These are phyloP conservation scores for Mycocentrospora acerina DNA, from an alignment of 2,329 filamentous ascomycete species.

Conservation along the genomic window DNA sequence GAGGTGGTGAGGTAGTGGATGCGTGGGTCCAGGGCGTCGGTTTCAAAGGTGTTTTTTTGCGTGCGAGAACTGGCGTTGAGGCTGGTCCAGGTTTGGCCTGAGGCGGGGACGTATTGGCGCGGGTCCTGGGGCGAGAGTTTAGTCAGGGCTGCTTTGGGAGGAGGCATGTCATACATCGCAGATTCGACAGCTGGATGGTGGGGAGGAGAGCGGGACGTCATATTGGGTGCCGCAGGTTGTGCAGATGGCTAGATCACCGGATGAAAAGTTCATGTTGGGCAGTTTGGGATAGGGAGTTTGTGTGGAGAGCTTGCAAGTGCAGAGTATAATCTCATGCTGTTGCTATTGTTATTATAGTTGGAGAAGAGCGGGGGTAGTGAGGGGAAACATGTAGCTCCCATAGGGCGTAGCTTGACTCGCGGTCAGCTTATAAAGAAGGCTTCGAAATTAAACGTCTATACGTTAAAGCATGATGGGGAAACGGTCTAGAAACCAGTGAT, in stretches of 20 bases:
- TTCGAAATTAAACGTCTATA: no score
- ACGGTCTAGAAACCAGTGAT: no score
- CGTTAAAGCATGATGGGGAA: no score
- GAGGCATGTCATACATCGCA: no score
- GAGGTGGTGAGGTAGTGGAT: conserved; percentile 50
- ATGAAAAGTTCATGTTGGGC: conserved; percentile 30
- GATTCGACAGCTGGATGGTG: conserved; percentile 63
- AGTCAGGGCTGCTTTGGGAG: conserved; percentile 2
- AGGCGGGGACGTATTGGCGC: conserved; percentile 66
- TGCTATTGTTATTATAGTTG: conserved; percentile 8
- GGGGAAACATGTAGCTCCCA: conserved; percentile 2
- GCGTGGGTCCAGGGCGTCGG: conserved; percentile 48
- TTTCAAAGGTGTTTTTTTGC: conserved; percentile 58
- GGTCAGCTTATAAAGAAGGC: no score
- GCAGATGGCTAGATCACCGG: conserved; percentile 59
- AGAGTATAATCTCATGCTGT: background rate
- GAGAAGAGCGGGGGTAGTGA: conserved; percentile 9
- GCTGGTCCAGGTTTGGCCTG: conserved; percentile 67
- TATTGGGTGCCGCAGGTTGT: conserved; percentile 71
- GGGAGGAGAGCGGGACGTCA: conserved; percentile 52
- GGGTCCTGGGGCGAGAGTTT: conserved; percentile 53
- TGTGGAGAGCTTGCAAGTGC: background rate
- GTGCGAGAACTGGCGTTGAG: conserved; percentile 48
- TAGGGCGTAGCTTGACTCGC: no score
- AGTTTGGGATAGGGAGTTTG: background rate